Conservation (phyloP, 495 filamentous ascomycete genomes). For the Xylaria nigripes region DNA sequence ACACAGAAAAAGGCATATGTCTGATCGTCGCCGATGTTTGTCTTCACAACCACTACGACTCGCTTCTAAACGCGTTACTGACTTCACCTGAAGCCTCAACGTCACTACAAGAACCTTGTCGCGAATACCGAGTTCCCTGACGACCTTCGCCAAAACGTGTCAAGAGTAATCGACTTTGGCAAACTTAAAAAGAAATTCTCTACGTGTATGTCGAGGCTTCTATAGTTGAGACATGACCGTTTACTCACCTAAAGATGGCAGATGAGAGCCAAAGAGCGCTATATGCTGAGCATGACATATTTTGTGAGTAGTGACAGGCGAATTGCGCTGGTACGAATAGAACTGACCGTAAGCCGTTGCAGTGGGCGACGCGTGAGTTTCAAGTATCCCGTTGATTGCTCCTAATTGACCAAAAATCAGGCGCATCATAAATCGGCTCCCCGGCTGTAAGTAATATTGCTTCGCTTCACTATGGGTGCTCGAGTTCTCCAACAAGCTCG, state of each 20-base stretch:
- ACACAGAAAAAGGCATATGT: slow-evolving; percentile 21
- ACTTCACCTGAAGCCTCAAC: slow-evolving; percentile 58
- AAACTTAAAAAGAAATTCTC: slow-evolving; percentile 84
- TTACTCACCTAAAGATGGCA: background rate
- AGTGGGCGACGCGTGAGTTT: slow-evolving; percentile 11
- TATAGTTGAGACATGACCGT: background rate
- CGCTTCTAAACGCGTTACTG: slow-evolving; percentile 19
- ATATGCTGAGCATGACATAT: slow-evolving; percentile 55
- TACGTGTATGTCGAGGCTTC: slow-evolving; percentile 37
- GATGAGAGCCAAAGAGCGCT: slow-evolving; percentile 77
- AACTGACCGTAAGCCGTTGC: background rate
- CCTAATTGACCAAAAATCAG: slow-evolving; percentile 2
- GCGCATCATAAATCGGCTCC: slow-evolving; percentile 13
- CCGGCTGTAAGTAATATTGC: slow-evolving; percentile 5
- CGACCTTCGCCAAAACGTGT: slow-evolving; percentile 61
- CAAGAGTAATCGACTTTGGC: slow-evolving; percentile 67
- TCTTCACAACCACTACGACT: background rate
- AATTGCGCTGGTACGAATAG: background rate
- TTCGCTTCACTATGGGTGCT: background rate
- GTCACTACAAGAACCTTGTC: slow-evolving; percentile 80
- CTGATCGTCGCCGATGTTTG: slow-evolving; percentile 31
- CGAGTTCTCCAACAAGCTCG: background rate
- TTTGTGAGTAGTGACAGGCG: background rate
- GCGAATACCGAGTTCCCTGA: slow-evolving; percentile 66
- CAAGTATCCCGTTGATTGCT: background rate